A percentile compares a stretch with the other conserved stretches of the same genome.
Conservation (phyloP, 2,329 filamentous ascomycete species). For the Monosporascus sp. region DNA sequence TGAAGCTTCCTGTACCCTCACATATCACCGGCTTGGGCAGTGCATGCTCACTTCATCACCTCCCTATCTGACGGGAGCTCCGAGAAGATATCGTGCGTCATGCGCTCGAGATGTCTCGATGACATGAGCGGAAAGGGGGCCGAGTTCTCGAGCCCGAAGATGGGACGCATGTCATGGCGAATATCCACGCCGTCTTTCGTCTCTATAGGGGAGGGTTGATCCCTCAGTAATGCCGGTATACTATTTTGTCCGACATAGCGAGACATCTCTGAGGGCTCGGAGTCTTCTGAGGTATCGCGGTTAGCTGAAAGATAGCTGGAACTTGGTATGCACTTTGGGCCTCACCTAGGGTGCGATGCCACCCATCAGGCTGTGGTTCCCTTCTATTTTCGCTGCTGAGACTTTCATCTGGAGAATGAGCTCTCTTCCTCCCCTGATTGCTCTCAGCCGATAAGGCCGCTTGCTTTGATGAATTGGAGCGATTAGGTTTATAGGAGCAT, state of each 20-base stretch:
- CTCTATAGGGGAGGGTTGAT: conserved; percentile 51
- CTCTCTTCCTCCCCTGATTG: conserved; percentile 33
- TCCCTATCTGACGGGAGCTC: conserved; percentile 61
- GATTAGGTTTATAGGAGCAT: conserved; percentile 63
- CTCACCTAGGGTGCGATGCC: conserved; percentile 27
- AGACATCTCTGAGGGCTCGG: conserved; percentile 48
- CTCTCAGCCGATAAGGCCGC: conserved; percentile 23
- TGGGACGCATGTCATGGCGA: conserved; percentile 60
- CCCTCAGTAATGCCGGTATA: conserved; percentile 59
- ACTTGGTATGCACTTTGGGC: not conserved
- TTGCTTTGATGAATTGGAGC: conserved; percentile 32
- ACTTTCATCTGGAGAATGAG: conserved; percentile 37
- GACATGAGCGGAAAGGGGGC: conserved; percentile 66
- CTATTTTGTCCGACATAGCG: conserved; percentile 64
- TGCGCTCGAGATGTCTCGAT: conserved; percentile 51
- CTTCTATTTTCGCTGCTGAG: conserved; percentile 31
- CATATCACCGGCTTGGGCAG: not conserved
- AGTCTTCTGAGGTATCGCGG: conserved; percentile 36
- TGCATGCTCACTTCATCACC: conserved; percentile 55
- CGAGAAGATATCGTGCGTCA: conserved; percentile 55
- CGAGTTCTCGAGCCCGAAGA: conserved; percentile 60
- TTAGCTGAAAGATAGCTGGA: not conserved
- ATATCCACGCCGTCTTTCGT: conserved; percentile 51
- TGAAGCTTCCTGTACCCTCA: not conserved
- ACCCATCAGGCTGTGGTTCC: conserved; percentile 28